Conservation (phyloP, 495 filamentous ascomycete species). For the Penicillium maclennaniae region DNA sequence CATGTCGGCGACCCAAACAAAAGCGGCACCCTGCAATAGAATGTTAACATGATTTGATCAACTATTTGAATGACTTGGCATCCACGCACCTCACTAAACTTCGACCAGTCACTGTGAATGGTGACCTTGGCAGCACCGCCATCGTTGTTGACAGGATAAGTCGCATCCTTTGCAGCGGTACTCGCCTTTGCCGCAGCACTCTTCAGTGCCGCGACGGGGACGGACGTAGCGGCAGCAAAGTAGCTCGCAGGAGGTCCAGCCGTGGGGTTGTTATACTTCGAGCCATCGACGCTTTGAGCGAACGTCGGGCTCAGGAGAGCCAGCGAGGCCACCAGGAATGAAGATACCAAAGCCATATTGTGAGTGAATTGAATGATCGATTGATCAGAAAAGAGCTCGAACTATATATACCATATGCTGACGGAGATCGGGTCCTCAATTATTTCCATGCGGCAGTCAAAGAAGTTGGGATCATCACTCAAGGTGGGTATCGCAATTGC, state of each 20-base stretch:
- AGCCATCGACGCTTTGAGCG: constrained; percentile 22
- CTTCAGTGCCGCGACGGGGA: constrained; percentile 25
- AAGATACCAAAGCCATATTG: constrained; percentile 1
- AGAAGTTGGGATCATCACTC: not conserved
- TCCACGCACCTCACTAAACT: constrained; percentile 18
- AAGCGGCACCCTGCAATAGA: constrained; percentile 28
- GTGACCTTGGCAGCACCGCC: constrained; percentile 17
- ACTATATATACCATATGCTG: not conserved
- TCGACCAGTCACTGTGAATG: constrained; percentile 34
- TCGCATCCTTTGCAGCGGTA: constrained; percentile 19
- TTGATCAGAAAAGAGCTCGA: not conserved
- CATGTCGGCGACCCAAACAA: constrained; percentile 37
- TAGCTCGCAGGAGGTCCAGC: constrained; percentile 27
- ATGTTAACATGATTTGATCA: not conserved
- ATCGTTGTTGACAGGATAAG: constrained; percentile 24
- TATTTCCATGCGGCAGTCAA: not conserved
- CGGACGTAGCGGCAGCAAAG: constrained; percentile 25
- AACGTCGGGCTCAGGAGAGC: constrained; percentile 8
- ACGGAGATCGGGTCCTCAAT: not conserved
- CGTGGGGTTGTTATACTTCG: constrained; percentile 24
- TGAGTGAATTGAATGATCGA: not conserved
- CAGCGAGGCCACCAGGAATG: constrained; percentile 6
- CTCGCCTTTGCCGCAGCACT: constrained; percentile 25
- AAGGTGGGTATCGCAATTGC: not conserved
- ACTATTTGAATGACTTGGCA: not conserved